Evolutionary conservation across 2,329 filamentous ascomycete genomes (phyloP), one percentile per base, ranked within the genome.

Genomic region (Talaromyces rugulosus): DNA sequence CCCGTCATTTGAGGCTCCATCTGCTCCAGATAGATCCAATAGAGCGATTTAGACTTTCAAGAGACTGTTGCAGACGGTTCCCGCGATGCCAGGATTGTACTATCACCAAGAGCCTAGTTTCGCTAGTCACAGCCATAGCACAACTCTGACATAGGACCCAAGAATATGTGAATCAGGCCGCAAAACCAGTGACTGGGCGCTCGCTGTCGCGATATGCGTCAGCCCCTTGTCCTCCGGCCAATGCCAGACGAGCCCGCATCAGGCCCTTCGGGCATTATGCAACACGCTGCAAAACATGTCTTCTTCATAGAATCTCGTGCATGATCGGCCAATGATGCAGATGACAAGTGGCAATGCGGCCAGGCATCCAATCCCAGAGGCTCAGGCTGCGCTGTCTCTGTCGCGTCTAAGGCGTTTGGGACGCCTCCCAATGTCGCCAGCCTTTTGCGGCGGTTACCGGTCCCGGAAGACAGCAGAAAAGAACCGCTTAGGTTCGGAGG

Each of bases 261-360:
- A 53, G 31, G 42, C 42, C 47, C 23, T 40, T 59, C 58, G 52
- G 60, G 56, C 60, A 62, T 40, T 57, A 56, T 52, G 34, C 23
- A 59, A 23, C 23, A 53, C 11, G 30, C 58, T 53, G 47, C 50
- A 55, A 40, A 33, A 44, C 27, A 53, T 31, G 60, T 52, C 4
- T 36, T 42, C 31, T 56, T 30, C 34, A 56, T 62, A 31, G 52
- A 42, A 33, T 53, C 44, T 36, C 34, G 40, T 56, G 33, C 53
- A 44, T 12, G 40, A 59, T 55, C 57, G 57, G 9, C 61, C 61
- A 62, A 62, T 62, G 30, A 33, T 50, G 50, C 61, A 51, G 9
- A 56, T 50, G 56, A 62, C 57, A 62, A 53, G 52, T 62, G 61
- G 57, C 57, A 62, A 44, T 51, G n/a, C 42, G 36, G 28, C 27